Evolutionary conservation across 495 filamentous ascomycete genomes (phyloP).

Genomic region (Barbatosphaeria neglecta): DNA sequence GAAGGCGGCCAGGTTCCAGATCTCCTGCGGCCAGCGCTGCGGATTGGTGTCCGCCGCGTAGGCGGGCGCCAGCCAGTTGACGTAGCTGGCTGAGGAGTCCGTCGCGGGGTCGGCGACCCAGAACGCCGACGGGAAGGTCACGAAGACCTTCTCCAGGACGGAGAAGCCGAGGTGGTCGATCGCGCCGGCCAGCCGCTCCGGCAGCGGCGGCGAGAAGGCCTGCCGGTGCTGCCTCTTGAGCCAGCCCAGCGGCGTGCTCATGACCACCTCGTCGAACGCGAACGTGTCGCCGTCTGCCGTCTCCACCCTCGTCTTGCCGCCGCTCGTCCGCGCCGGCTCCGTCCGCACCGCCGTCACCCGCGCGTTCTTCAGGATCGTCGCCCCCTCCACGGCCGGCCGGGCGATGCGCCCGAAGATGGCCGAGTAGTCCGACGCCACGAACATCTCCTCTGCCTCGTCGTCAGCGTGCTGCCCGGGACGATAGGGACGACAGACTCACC

Average conservation of each 20-base stretch:
- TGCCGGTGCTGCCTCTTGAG: conserved; percentile 47
- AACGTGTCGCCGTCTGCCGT: conserved; percentile 19
- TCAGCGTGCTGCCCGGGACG: neutral
- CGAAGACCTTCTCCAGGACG: conserved; percentile 62
- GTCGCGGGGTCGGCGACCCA: conserved; percentile 4
- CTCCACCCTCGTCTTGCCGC: conserved; percentile 30
- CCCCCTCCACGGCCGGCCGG: conserved; percentile 34
- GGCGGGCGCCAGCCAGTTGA: conserved; percentile 42
- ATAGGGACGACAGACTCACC: conserved; percentile 27
- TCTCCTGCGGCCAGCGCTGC: conserved; percentile 50
- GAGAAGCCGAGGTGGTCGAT: conserved; percentile 58
- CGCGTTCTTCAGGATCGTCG: conserved; percentile 38
- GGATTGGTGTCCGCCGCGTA: conserved; percentile 42
- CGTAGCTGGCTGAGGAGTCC: conserved; percentile 29
- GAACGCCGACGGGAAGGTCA: conserved; percentile 53
- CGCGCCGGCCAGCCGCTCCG: conserved; percentile 41
- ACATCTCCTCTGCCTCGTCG: conserved; percentile 43
- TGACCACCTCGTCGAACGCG: conserved; percentile 57
- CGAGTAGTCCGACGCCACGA: conserved; percentile 60
- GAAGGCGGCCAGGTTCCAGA: conserved; percentile 52
- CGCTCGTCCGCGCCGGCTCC: neutral
- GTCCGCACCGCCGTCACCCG: conserved; percentile 40
- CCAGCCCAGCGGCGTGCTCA: conserved; percentile 62
- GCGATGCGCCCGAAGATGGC: conserved; percentile 48
- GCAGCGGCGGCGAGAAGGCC: conserved; percentile 49